These are phyloP conservation scores for Talaromyces liani DNA, from an alignment of 495 filamentous ascomycete genomes.

Conservation along the genomic window DNA sequence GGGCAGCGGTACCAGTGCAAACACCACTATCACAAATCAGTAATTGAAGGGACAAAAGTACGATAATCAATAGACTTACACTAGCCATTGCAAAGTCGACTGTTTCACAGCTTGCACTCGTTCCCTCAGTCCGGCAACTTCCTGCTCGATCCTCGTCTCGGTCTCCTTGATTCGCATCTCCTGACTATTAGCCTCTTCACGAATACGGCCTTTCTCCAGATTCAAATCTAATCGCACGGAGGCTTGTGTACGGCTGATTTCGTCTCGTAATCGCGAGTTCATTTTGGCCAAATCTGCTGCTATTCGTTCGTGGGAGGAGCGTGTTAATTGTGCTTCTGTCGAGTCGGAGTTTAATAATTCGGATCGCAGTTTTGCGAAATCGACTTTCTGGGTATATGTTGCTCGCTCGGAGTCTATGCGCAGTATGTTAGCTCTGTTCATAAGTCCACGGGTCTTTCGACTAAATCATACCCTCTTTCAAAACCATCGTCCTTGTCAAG, in stretches of 20 bases:
- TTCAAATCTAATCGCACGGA: constrained; percentile 88
- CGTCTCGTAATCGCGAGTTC: constrained; percentile 79
- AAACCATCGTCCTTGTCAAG: constrained; percentile 94
- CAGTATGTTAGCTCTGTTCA: neutral
- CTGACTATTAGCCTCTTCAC: constrained; percentile 94
- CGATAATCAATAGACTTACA: constrained; percentile 39
- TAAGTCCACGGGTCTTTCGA: neutral
- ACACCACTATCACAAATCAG: constrained; percentile 54
- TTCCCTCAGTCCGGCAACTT: constrained; percentile 84
- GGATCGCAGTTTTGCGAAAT: constrained; percentile 96
- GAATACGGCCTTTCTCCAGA: constrained; percentile 91
- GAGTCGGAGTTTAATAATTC: constrained; percentile 88
- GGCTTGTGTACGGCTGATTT: constrained; percentile 88
- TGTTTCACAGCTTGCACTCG: constrained; percentile 97
- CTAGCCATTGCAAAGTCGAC: constrained; percentile 94
- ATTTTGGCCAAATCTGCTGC: constrained; percentile 93
- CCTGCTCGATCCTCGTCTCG: constrained; percentile 96
- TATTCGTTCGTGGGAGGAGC: constrained; percentile 83
- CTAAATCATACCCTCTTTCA: constrained; percentile 62
- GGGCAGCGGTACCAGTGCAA: constrained; percentile 84
- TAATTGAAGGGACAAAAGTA: constrained; percentile 3
- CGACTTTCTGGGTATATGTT: constrained; percentile 97
- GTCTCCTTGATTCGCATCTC: constrained; percentile 99
- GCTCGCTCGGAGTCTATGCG: constrained; percentile 48
- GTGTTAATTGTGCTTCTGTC: constrained; percentile 80